Conservation (phyloP, 169 alveolate species). For the Plasmodium relictum region DNA sequence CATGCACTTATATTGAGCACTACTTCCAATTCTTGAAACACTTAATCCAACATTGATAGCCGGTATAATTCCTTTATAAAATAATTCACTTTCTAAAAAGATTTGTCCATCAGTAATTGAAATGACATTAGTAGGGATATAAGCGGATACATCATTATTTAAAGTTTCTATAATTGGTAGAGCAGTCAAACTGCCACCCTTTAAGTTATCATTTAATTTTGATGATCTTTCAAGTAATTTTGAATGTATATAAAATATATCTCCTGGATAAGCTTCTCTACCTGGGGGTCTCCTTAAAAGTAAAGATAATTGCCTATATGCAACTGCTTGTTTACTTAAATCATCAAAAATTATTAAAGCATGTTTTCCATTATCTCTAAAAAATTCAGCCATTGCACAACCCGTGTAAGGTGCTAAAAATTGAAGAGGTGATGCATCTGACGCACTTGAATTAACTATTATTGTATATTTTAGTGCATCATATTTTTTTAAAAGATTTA, state of each 20-base stretch:
- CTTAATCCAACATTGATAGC: conserved; percentile 99
- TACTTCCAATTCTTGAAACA: conserved; percentile 97
- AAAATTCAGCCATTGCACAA: conserved; percentile 98
- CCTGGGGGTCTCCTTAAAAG: conserved; percentile 97
- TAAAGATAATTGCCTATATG: conserved; percentile 97
- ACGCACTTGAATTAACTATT: conserved; percentile 99
- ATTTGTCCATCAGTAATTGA: conserved; percentile 99
- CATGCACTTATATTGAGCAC: conserved; percentile 96
- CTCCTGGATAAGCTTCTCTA: conserved; percentile 98
- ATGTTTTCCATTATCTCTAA: conserved; percentile 97
- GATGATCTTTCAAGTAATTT: conserved; percentile 98
- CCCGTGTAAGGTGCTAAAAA: conserved; percentile 98
- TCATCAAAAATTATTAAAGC: conserved; percentile 98
- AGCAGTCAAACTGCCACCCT: conserved; percentile 98
- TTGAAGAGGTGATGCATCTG: conserved; percentile 99
- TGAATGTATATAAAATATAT: conserved; percentile 97
- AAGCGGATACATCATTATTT: conserved; percentile 98
- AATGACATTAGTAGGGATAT: conserved; percentile 98
- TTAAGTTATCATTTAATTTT: conserved; percentile 93
- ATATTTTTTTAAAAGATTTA: conserved; percentile 89
- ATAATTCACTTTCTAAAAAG: conserved; percentile 96
- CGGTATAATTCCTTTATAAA: conserved; percentile 98
- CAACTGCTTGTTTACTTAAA: conserved; percentile 98
- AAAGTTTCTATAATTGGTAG: conserved; percentile 98
- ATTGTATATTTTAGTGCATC: conserved; percentile 96